Percentiles rank a stretch among this genome's conserved stretches.
phyloP scores from a whole-genome alignment of 805 yeast genomes.

The Cyberlindnera lachancei region DNA sequence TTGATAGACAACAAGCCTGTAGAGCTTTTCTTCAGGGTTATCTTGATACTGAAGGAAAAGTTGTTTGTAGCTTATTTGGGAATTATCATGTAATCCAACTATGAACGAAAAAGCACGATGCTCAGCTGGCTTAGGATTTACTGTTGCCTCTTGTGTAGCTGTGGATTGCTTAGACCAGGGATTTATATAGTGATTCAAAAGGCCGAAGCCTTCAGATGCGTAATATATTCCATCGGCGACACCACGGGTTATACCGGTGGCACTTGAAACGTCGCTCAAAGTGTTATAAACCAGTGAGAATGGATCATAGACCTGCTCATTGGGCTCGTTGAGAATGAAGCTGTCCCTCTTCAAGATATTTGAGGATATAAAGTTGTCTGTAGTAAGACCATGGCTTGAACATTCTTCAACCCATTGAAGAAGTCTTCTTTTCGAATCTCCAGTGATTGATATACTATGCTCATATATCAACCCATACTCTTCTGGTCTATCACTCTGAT shows the following conservation, averaged over 20 bases:
- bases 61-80: constrained; percentile 14
- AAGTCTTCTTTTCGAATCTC: constrained; percentile 8
- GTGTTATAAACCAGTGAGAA: constrained; percentile 19
- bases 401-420: constrained; percentile 16
- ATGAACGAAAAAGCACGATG: constrained; percentile 6
- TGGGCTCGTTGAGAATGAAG: not conserved
- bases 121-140: too few species aligned
- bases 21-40: constrained; percentile 8
- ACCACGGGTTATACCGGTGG: constrained; percentile 18
- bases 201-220: constrained; percentile 3
- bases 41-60: constrained; percentile 13
- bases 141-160: too few species aligned
- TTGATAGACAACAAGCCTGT: constrained; percentile 15
- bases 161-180: too few species aligned
- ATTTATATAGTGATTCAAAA: too few species aligned
- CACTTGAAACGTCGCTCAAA: constrained; percentile 18
- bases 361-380: constrained; percentile 9
- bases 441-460: constrained; percentile 4
- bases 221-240: constrained; percentile 13
- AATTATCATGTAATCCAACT: constrained; percentile 13
- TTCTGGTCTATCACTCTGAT: constrained; percentile 3
- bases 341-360: constrained; percentile 21
- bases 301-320: constrained; percentile 18
- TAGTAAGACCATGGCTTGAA: constrained; percentile 9
- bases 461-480: constrained; percentile 19